phyloP scores from a whole-genome alignment of 305 asterid genomes.

The Fraxinus paxiana region DNA sequence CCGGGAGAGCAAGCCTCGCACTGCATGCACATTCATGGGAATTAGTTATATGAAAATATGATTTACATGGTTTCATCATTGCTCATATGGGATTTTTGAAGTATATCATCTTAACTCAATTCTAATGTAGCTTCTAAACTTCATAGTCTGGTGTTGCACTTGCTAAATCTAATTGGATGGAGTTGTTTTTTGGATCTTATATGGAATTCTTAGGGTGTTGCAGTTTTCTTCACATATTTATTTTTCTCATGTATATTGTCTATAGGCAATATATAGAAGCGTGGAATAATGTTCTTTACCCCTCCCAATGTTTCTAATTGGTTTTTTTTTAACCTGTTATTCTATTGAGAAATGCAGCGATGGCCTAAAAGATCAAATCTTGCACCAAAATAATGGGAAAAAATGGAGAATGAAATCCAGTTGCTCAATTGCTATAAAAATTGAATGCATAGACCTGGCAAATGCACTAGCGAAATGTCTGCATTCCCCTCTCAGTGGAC shows the following conservation, averaged over 20 bases:
- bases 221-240: background rate
- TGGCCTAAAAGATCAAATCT: background rate
- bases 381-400: conserved; percentile 3
- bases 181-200: background rate
- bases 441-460: conserved; percentile 65
- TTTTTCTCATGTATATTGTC: background rate
- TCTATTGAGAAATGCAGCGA: background rate
- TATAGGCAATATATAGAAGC: background rate
- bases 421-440: conserved; percentile 13
- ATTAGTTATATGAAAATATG: conserved; percentile 10
- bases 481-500: conserved; percentile 99
- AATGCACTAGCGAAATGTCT: conserved; percentile 98
- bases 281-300: background rate
- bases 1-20: conserved; percentile 92
- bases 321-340: background rate
- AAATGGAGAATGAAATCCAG: conserved; percentile 2
- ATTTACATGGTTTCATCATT: background rate
- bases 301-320: background rate
- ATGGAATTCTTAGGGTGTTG: background rate
- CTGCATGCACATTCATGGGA: conserved; percentile 46
- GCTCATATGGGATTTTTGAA: background rate
- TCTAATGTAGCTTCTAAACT: background rate
- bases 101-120: background rate
- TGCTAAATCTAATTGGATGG: background rate
- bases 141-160: background rate